Base-by-base conservation (phyloP, 2,329 filamentous ascomycete genomes). In the Stachybotrys echinatus region DNA sequence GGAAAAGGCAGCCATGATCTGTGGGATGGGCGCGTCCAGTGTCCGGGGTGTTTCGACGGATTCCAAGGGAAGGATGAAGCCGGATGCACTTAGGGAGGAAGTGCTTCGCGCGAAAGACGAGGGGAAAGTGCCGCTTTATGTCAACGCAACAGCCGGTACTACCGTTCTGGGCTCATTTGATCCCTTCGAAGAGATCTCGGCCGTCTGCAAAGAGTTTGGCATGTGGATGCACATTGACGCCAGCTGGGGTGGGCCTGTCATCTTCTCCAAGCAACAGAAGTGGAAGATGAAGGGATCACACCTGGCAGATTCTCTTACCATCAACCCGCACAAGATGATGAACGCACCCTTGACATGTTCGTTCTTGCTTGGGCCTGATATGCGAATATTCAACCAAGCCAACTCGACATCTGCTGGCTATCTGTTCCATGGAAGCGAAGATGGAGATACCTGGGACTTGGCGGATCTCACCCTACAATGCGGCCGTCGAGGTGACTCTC, bases 281-380 rank as follows among this genome's bases (percentile, higher is more conserved):
- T 62, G 65, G 54, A 88, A 90, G 63, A 72, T 97, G 10, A 66
- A 73, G 1, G 92, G 92, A 14, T 74, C 80, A 2, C 77, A 91
- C 42, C 76, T 86, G 39, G 94, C 92, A 10, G 80, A 96, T 68
- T 89, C 84, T 14, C 74, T 97, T 38, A 89, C 91, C 2, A 81
- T 96, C 49, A 97, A 95, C 68, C 92, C 94, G 50, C 94, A 99
- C 73, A 97, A 97, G 73, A 97, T 97, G 94, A 80, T 97, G 64
- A 89, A 89, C 51, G 88, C 90, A 3, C 92, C 94, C 0, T 74
- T 95, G 39, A 96, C 92, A 0, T 97, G 92, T 71, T 92, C 87
- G 0, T 96, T 95, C 72, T 79, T 99, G 5, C 78, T 99, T 12
- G 85, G 83, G 0, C 79, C 80, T 2, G 92, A 97, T 64, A 70